phyloP scores from a whole-genome alignment of 495 filamentous ascomycete genomes.

The Collariella sp. region DNA sequence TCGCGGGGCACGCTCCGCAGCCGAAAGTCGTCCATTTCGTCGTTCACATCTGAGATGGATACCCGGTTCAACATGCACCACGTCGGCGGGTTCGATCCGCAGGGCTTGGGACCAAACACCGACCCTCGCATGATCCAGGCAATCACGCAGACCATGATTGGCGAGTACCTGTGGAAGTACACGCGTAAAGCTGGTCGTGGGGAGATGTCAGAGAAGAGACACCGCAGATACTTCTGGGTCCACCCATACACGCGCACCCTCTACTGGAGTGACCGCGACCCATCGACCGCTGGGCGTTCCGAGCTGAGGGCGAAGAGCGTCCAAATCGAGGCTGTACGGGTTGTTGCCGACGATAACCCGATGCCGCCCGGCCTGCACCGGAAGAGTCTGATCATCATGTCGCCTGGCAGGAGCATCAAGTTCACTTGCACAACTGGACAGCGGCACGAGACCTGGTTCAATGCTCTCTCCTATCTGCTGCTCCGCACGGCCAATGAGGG shows the following conservation, averaged over 20 bases:
- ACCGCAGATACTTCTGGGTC: conserved; percentile 97
- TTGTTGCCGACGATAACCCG: conserved; percentile 93
- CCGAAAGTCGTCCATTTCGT: conserved; percentile 81
- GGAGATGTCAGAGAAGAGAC: conserved; percentile 77
- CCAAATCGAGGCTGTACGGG: conserved; percentile 82
- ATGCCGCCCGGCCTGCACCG: conserved; percentile 90
- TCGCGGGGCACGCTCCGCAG: conserved; percentile 31
- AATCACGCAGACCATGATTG: conserved; percentile 99
- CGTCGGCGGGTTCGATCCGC: conserved; percentile 48
- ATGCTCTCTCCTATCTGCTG: conserved; percentile 87
- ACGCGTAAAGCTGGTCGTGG: conserved; percentile 82
- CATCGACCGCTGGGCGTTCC: conserved; percentile 61
- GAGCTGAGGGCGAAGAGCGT: conserved; percentile 91
- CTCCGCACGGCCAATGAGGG: conserved; percentile 58
- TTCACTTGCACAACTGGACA: conserved; percentile 92
- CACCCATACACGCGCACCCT: conserved; percentile 94
- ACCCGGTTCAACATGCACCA: conserved; percentile 71
- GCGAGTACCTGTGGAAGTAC: conserved; percentile 98
- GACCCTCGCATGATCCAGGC: conserved; percentile 99
- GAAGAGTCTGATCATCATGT: conserved; percentile 84
- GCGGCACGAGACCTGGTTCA: conserved; percentile 97
- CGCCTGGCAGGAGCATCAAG: conserved; percentile 78
- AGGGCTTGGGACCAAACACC: conserved; percentile 55
- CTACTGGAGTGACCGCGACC: conserved; percentile 94
- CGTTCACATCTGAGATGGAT: conserved; percentile 90